These are phyloP conservation scores for Pseudocercospora fijiensis DNA, from an alignment of 2,329 filamentous ascomycete species.

Conservation along the genomic window DNA sequence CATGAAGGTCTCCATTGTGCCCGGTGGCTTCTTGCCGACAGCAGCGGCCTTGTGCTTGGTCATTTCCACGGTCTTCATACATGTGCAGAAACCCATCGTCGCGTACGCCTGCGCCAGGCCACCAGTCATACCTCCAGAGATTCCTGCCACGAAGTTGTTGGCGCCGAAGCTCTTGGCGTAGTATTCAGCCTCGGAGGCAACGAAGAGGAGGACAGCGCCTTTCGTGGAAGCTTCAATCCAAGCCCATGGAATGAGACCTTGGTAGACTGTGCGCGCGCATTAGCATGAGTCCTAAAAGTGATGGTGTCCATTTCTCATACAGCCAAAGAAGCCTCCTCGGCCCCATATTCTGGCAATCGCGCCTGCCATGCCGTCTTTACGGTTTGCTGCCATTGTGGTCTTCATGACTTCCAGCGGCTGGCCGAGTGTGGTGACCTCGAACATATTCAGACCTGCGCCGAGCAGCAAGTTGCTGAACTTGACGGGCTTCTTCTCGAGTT, in stretches of 20 bases:
- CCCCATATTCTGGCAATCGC: slow-evolving; percentile 87
- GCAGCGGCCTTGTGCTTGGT: slow-evolving; percentile 95
- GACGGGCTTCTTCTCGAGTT: slow-evolving; percentile 97
- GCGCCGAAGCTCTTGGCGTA: slow-evolving; percentile 78
- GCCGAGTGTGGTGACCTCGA: slow-evolving; percentile 74
- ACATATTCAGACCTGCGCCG: slow-evolving; percentile 91
- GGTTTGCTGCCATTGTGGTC: slow-evolving; percentile 99
- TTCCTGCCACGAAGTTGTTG: slow-evolving; percentile 82
- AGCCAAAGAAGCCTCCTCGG: slow-evolving; percentile 89
- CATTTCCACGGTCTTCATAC: slow-evolving; percentile 99
- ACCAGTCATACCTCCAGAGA: slow-evolving; percentile 85
- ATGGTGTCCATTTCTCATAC: slow-evolving; percentile 58
- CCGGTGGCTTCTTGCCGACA: slow-evolving; percentile 76
- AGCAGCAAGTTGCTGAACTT: slow-evolving; percentile 99
- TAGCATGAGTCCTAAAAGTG: not conserved
- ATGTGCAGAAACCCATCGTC: slow-evolving; percentile 99
- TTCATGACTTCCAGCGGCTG: slow-evolving; percentile 96
- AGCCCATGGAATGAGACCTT: slow-evolving; percentile 98
- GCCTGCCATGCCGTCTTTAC: slow-evolving; percentile 78
- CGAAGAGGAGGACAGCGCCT: slow-evolving; percentile 97
- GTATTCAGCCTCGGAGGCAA: slow-evolving; percentile 96
- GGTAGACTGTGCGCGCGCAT: slow-evolving; percentile 70
- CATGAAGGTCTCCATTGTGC: slow-evolving; percentile 94
- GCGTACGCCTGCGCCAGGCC: slow-evolving; percentile 98
- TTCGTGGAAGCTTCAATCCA: slow-evolving; percentile 99